phyloP scores from a whole-genome alignment of 2,329 filamentous ascomycete genomes.

The Verticillium klebahnii region DNA sequence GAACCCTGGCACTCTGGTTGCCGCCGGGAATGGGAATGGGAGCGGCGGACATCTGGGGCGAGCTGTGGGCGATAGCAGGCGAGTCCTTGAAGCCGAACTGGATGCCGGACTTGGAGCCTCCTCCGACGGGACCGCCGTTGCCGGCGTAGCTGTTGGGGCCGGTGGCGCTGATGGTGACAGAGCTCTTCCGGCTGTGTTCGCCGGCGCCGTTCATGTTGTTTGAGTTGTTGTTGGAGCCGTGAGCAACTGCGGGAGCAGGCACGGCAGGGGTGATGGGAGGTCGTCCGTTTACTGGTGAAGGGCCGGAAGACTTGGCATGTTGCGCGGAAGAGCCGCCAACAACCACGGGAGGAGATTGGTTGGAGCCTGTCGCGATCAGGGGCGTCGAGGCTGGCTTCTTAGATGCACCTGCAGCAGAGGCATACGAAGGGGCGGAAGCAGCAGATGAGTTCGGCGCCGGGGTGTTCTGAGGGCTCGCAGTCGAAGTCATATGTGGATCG shows the following conservation, averaged over 20 bases:
- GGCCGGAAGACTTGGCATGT: slow-evolving; percentile 60
- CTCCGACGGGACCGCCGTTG: slow-evolving; percentile 64
- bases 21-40: slow-evolving; percentile 60
- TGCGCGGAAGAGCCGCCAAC: slow-evolving; percentile 47
- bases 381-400: slow-evolving; percentile 60
- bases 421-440: slow-evolving; percentile 59
- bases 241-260: slow-evolving; percentile 59
- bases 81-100: slow-evolving; percentile 80
- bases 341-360: slow-evolving; percentile 45
- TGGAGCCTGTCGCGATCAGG: slow-evolving; percentile 55
- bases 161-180: slow-evolving; percentile 85
- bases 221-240: slow-evolving; percentile 47
- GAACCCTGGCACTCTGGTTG: slow-evolving; percentile 63
- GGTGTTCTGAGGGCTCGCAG: slow-evolving; percentile 50
- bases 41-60: slow-evolving; percentile 52
- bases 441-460: slow-evolving; percentile 53
- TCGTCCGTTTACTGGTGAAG: slow-evolving; percentile 83
- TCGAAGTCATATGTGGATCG: slow-evolving; percentile 55
- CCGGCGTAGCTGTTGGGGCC: slow-evolving; percentile 70
- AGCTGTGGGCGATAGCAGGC: slow-evolving; percentile 61
- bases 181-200: slow-evolving; percentile 80
- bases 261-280: slow-evolving; percentile 65
- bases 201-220: slow-evolving; percentile 62
- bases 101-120: slow-evolving; percentile 58
- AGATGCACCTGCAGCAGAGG: slow-evolving; percentile 59